These are phyloP conservation scores for Calonectria hawksworthii DNA, from an alignment of 2,329 filamentous ascomycete genomes.

Conservation along the genomic window DNA sequence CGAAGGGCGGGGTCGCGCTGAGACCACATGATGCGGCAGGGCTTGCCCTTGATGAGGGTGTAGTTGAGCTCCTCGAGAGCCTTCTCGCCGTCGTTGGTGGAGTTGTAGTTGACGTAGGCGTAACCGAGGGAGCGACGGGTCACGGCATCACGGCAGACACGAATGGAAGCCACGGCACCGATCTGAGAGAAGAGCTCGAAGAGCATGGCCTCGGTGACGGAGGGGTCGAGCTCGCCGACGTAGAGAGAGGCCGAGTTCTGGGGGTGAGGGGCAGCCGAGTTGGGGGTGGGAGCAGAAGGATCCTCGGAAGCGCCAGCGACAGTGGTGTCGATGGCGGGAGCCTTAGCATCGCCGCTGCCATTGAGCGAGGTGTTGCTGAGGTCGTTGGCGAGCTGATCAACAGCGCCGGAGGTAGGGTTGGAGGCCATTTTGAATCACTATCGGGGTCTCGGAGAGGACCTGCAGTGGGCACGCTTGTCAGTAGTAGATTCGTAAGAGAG, in stretches of 20 bases:
- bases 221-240: conserved; percentile 97
- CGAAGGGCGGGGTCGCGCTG: conserved; percentile 98
- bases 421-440: conserved; percentile 68
- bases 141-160: conserved; percentile 99
- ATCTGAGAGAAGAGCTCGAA: conserved; percentile 99
- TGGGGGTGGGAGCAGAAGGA: conserved; percentile 78
- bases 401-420: conserved; percentile 70
- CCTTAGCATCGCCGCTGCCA: conserved; percentile 75
- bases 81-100: conserved; percentile 95
- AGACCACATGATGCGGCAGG: conserved; percentile 99
- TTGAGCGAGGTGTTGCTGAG: conserved; percentile 80
- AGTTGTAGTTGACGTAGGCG: conserved; percentile 99
- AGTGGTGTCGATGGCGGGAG: conserved; percentile 82
- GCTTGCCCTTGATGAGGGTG: conserved; percentile 98
- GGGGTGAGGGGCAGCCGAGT: conserved; percentile 81
- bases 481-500: conserved; percentile 19
- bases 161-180: conserved; percentile 97
- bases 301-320: conserved; percentile 68
- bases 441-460: conserved; percentile 37
- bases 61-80: conserved; percentile 99
- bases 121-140: conserved; percentile 99
- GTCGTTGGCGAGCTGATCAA: conserved; percentile 86
- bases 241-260: conserved; percentile 98
- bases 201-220: conserved; percentile 99
- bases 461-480: conserved; percentile 33